phyloP scores from a whole-genome alignment of 768 basidiomycete species.

The Termitomyces sp. region DNA sequence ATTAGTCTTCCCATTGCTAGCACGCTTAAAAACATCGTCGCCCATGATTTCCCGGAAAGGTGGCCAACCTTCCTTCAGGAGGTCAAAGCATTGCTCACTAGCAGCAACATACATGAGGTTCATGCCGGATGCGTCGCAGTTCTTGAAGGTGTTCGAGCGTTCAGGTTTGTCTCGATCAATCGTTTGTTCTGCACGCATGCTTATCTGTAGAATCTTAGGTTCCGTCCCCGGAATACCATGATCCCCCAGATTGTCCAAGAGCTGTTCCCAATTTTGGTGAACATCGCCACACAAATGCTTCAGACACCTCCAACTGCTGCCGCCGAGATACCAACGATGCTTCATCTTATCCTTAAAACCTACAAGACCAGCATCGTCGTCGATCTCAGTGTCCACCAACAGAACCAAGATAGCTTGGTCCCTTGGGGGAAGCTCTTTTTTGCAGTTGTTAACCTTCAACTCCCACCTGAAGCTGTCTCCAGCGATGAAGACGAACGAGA shows the following conservation, averaged over 20 bases:
- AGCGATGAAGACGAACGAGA: conserved; percentile 74
- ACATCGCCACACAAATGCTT: conserved; percentile 68
- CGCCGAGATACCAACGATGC: conserved; percentile 75
- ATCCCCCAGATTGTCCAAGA: conserved; percentile 53
- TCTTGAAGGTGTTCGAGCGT: conserved; percentile 74
- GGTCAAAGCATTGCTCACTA: conserved; percentile 57
- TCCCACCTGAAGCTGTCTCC: conserved; percentile 63
- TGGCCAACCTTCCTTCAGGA: conserved; percentile 72
- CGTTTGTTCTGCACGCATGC: neutral
- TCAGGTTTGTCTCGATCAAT: conserved; percentile 42
- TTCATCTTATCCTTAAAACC: conserved; percentile 83
- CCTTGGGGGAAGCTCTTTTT: conserved; percentile 88
- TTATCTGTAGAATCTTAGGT: conserved; percentile 34
- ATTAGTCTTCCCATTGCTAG: conserved; percentile 76
- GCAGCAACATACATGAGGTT: conserved; percentile 64
- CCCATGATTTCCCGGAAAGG: conserved; percentile 70
- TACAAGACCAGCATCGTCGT: conserved; percentile 82
- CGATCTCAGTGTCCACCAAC: conserved; percentile 69
- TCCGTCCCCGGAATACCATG: conserved; percentile 58
- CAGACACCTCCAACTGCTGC: conserved; percentile 53
- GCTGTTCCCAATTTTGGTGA: conserved; percentile 71
- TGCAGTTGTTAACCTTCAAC: conserved; percentile 64
- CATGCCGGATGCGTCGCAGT: conserved; percentile 77
- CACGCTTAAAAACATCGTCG: conserved; percentile 67
- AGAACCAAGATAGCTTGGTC: conserved; percentile 66